A percentile compares a stretch with the other conserved stretches of the same genome.
These are phyloP conservation scores for Entrophospora sp. DNA, from an alignment of 192 early-diverging fungal genomes.

Conservation along the genomic window DNA sequence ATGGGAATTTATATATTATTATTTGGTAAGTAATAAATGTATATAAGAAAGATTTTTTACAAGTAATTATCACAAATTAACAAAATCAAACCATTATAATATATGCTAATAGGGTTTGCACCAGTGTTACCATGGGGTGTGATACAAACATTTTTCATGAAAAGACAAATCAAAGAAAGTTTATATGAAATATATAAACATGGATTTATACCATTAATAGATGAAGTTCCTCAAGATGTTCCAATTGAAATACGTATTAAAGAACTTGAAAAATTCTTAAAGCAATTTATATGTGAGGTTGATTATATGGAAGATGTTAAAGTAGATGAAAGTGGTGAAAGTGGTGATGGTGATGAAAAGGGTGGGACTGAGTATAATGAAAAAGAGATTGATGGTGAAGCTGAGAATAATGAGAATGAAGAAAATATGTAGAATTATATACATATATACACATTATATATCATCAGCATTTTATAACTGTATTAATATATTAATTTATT, in stretches of 20 bases:
- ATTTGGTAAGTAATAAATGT: neutral
- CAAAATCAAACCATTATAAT: no score
- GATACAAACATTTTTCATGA: neutral
- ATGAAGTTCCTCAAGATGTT: neutral
- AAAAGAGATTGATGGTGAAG: no score
- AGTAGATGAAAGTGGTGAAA: neutral
- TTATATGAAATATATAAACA: conserved; percentile 6
- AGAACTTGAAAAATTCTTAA: conserved; percentile 13
- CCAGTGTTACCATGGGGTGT: conserved; percentile 12
- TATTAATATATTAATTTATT: no score
- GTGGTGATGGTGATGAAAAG: neutral
- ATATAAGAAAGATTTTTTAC: neutral
- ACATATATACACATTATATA: no score
- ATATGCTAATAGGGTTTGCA: neutral
- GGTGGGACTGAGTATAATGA: no score
- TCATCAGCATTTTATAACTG: no score
- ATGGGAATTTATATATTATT: conserved; percentile 10
- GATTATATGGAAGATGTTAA: neutral
- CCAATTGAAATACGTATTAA: neutral
- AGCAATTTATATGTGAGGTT: conserved; percentile 4
- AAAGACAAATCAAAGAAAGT: neutral
- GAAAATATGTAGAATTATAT: no score
- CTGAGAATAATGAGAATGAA: no score
- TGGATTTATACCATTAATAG: conserved; percentile 7
- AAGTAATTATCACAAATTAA: neutral